phyloP scores from a whole-genome alignment of 345 rosid species.

The Citrus cavaleriei region DNA sequence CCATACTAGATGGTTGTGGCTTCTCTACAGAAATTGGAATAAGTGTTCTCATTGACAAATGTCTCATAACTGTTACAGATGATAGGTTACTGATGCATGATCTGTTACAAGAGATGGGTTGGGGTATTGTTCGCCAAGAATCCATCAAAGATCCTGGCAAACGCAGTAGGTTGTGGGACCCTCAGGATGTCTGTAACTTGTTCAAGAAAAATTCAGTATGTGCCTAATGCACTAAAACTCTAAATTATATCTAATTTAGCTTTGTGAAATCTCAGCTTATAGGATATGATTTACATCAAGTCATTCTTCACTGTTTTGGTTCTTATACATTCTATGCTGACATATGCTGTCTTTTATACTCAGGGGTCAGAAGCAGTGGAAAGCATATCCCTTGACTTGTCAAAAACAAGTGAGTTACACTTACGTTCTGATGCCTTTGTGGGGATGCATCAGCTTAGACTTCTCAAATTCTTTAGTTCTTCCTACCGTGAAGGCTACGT shows the following conservation, averaged over 20 bases:
- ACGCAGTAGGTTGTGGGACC: constrained; percentile 5
- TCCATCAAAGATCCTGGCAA: constrained; percentile 1
- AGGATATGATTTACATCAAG: not conserved
- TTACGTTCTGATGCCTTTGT: not conserved
- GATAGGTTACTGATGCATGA: constrained; percentile 3
- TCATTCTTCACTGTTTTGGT: not conserved
- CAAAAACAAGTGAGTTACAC: not conserved
- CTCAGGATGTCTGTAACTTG: not conserved
- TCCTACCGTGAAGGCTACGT: not conserved
- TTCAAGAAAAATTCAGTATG: constrained; percentile 5
- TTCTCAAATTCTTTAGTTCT: not conserved
- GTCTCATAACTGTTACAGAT: not conserved
- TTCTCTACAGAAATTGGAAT: not conserved
- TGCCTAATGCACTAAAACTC: not conserved
- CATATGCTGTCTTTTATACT: not conserved
- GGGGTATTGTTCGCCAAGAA: not conserved
- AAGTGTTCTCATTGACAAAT: not conserved
- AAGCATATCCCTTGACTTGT: not conserved
- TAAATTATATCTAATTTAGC: not conserved
- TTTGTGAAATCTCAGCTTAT: not conserved
- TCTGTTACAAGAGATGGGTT: not conserved
- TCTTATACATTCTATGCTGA: not conserved
- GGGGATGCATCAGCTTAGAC: not conserved
- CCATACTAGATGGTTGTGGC: not conserved
- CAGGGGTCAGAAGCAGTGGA: not conserved